These are phyloP conservation scores for Mentha longifolia DNA, from an alignment of 257 asterid species.

Conservation along the genomic window DNA sequence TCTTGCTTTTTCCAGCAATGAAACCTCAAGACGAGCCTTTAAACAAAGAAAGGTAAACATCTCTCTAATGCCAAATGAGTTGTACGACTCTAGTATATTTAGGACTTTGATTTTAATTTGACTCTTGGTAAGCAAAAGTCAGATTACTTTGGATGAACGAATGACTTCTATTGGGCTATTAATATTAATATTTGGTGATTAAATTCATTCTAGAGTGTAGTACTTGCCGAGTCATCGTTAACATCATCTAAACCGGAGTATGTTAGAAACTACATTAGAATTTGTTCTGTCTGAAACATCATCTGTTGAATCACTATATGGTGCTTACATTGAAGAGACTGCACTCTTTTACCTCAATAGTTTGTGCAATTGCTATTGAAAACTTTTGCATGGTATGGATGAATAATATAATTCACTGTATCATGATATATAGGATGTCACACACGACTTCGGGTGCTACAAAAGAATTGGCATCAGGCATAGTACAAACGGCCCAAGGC, in stretches of 20 bases:
- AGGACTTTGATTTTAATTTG: too few relatives aligned
- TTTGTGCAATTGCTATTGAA: neutral
- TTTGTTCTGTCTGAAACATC: too few relatives aligned
- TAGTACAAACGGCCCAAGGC: neutral
- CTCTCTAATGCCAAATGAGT: neutral
- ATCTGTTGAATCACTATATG: too few relatives aligned
- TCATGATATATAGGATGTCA: neutral
- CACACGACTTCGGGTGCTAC: neutral
- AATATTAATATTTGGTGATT: too few relatives aligned
- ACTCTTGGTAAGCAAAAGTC: neutral
- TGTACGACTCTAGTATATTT: neutral
- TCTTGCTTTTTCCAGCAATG: constrained; percentile 89
- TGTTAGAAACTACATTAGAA: too few relatives aligned
- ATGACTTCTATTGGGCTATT: too few relatives aligned
- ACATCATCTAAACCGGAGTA: too few relatives aligned
- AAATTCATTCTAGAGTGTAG: too few relatives aligned
- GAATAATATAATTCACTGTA: neutral
- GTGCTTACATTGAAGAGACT: too few relatives aligned
- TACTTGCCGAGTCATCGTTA: too few relatives aligned
- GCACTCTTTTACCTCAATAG: too few relatives aligned
- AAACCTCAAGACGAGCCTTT: constrained; percentile 82
- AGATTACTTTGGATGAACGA: neutral
- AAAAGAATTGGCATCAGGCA: neutral
- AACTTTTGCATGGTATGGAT: neutral
- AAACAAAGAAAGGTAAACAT: constrained; percentile 56